Evolutionary conservation across 345 rosid species (phyloP).

Genomic region (Ailanthus altissimus): DNA sequence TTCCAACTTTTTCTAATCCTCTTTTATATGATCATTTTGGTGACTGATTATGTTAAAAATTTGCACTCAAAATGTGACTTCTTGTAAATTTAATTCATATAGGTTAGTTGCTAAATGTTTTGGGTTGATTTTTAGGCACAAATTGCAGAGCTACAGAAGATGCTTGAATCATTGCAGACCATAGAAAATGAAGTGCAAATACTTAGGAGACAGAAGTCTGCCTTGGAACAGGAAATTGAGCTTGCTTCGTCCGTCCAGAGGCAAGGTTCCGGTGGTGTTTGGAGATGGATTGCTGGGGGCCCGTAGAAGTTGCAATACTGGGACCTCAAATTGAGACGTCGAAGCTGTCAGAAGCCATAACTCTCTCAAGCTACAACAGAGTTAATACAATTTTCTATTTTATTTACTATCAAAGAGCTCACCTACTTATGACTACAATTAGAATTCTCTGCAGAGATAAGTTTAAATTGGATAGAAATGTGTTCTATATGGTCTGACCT

Average conservation of each 20-base stretch:
- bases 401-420: neutral
- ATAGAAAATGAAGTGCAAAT: constrained; percentile 81
- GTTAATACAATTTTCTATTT: neutral
- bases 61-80: neutral
- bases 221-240: constrained; percentile 67
- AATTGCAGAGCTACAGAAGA: constrained; percentile 80
- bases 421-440: neutral
- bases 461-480: neutral
- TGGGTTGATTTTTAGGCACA: constrained; percentile 65
- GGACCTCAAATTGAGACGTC: constrained; percentile 12
- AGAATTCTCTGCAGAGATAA: neutral
- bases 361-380: neutral
- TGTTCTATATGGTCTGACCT: constrained; percentile 10
- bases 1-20: neutral
- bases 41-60: neutral
- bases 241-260: constrained; percentile 41
- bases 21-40: neutral
- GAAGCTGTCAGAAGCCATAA: neutral
- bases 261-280: constrained; percentile 86
- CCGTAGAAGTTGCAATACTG: constrained; percentile 23
- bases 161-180: constrained; percentile 67
- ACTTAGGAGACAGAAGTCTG: constrained; percentile 74
- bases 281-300: constrained; percentile 71
- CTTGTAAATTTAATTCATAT: neutral
- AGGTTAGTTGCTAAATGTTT: neutral